Conservation (phyloP, 2,329 filamentous ascomycete genomes). For the Blumeria graminis region DNA sequence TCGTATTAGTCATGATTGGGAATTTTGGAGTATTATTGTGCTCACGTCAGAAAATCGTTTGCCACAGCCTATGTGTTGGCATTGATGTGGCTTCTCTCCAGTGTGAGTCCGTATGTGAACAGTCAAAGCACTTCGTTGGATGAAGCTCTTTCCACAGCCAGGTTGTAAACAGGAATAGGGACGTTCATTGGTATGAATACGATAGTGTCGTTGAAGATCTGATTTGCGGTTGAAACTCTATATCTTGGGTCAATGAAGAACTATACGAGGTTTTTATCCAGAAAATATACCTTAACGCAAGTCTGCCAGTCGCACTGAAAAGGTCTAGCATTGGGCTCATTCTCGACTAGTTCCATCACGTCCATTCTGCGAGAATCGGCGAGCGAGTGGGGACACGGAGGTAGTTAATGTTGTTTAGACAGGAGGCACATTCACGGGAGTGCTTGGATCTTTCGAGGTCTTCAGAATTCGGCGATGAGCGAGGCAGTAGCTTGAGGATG, state of each 20-base stretch:
- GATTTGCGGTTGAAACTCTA: slow-evolving; percentile 53
- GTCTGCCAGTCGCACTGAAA: slow-evolving; percentile 39
- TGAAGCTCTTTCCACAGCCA: slow-evolving; percentile 45
- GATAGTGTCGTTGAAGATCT: slow-evolving; percentile 43
- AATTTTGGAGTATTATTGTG: background rate
- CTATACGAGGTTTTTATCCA: background rate
- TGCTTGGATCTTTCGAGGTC: too few relatives aligned
- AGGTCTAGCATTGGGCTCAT: slow-evolving; percentile 35
- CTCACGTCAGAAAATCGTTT: slow-evolving; percentile 43
- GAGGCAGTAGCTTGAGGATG: too few relatives aligned
- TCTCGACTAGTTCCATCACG: slow-evolving; percentile 38
- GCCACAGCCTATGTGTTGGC: slow-evolving; percentile 37
- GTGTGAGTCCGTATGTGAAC: slow-evolving; percentile 49
- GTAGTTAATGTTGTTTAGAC: too few relatives aligned
- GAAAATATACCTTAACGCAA: slow-evolving; percentile 32
- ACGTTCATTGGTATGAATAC: slow-evolving; percentile 48
- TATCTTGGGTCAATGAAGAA: background rate
- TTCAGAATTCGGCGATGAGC: too few relatives aligned
- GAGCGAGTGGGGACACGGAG: too few relatives aligned
- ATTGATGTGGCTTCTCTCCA: slow-evolving; percentile 47
- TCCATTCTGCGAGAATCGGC: slow-evolving; percentile 22
- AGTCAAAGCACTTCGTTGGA: slow-evolving; percentile 43
- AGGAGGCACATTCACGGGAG: too few relatives aligned
- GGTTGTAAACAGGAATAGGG: slow-evolving; percentile 36
- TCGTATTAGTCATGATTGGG: slow-evolving; percentile 5